Conservation (phyloP, 225 moss, liverwort and hornwort species). For the Bryum argenteum region DNA sequence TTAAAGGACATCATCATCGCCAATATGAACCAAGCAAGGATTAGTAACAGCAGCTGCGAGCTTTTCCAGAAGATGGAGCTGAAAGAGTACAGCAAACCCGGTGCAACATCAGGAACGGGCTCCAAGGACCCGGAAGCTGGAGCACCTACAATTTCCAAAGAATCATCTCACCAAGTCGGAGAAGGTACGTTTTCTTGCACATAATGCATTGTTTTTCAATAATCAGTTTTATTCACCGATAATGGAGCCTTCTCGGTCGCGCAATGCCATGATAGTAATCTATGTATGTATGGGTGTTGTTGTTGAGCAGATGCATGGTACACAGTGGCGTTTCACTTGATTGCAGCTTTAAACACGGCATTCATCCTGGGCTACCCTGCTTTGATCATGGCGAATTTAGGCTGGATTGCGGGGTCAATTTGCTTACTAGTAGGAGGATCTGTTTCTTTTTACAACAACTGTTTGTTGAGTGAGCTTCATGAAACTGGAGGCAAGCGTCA, state of each 20-base stretch:
- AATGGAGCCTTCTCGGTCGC: too few species aligned
- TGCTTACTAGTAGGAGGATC: slow-evolving; percentile 37
- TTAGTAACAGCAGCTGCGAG: background rate
- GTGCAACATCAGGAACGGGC: too few species aligned
- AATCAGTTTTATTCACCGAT: too few species aligned
- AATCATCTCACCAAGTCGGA: slow-evolving; percentile 20
- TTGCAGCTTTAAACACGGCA: slow-evolving; percentile 47
- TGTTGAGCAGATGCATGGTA: slow-evolving; percentile 44
- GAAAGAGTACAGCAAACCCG: background rate
- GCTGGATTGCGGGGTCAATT: slow-evolving; percentile 38
- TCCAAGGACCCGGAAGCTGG: slow-evolving; percentile 5
- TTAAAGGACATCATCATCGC: too few species aligned
- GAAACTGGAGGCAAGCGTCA: slow-evolving; percentile 42
- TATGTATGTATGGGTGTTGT: background rate
- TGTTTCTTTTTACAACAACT: slow-evolving; percentile 45
- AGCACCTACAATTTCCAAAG: background rate
- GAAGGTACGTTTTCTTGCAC: slow-evolving; percentile 6
- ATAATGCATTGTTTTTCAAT: too few species aligned
- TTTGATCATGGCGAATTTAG: slow-evolving; percentile 44
- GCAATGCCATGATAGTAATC: too few species aligned
- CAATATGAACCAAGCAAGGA: background rate
- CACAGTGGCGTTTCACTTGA: slow-evolving; percentile 43
- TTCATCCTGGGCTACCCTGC: slow-evolving; percentile 50
- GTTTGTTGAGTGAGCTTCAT: slow-evolving; percentile 32
- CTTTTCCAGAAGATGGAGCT: slow-evolving; percentile 1